Percentiles rank a stretch among this genome's conserved stretches.
These are phyloP conservation scores for Linnemannia elongata DNA, from an alignment of 192 early-diverging fungal species.

Conservation along the genomic window DNA sequence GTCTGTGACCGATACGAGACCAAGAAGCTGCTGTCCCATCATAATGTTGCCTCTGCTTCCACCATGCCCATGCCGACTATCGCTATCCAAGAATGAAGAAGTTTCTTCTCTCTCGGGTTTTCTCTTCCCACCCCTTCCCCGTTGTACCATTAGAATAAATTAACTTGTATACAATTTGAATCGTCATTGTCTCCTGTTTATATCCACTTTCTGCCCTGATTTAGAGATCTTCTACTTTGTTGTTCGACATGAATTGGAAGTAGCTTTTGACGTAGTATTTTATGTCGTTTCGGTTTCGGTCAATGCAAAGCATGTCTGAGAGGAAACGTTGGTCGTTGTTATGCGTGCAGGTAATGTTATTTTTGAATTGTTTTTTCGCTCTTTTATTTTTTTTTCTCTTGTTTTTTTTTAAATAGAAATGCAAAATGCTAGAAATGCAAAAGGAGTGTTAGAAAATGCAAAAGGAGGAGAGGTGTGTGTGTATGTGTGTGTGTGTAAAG, in stretches of 20 bases:
- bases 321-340: no score
- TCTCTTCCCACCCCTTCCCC: neutral
- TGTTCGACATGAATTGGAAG: no score
- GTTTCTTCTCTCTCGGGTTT: neutral
- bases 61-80: neutral
- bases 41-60: neutral
- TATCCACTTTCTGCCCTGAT: no score
- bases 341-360: neutral
- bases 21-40: neutral
- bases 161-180: neutral
- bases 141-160: neutral
- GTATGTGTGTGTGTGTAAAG: neutral
- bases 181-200: neutral
- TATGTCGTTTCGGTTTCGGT: no score
- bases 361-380: neutral
- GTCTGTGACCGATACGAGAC: conserved; percentile 28
- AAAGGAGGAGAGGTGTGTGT: neutral
- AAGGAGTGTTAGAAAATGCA: neutral
- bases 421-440: neutral
- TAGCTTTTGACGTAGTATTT: no score
- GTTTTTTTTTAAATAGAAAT: neutral
- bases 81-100: neutral
- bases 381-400: neutral
- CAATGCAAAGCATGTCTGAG: no score
- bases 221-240: no score